Evolutionary conservation across 352 stramenopile species (phyloP), one percentile per base, ranked within the genome.

Genomic region (Phytopythium ostracodes): DNA sequence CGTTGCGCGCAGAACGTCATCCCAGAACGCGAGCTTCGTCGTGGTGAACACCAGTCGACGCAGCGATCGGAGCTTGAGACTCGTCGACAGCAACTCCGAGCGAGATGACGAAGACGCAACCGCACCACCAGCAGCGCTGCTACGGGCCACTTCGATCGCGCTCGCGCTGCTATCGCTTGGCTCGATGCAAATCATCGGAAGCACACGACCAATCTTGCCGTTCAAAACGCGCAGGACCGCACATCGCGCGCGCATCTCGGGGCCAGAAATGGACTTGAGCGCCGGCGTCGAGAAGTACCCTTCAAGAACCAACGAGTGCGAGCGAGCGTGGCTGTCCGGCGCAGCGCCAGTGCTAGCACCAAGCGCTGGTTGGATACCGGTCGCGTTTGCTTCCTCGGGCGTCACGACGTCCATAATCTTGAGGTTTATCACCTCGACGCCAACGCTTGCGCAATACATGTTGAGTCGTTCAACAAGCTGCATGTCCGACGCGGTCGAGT

Each of bases 11-110:
- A 99, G 75, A 8, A 99, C 86, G 43, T 84, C 86, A 54, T 98
- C 86, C 77, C 98, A 98, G 62, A 98, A 97, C n/a, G 79, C 77
- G 27, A 79, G 78, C 63, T 99, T 99, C 6, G 93, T 97, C 59
- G 82, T 96, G 1, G 87, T 97, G 57, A 97, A 97, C 25, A 96
- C 65, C 24, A 97, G 65, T 9, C 84, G 80, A n/a, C 89, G 79
- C 22, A 95, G 59, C 25, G 71, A 77, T 8, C 84, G 75, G 20
- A 96, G 65, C 61, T 93, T 93, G 25, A 88, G 49, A 50, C 86
- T 95, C 33, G 72, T 91, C 8, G 85, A 94, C 42, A 88, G 75
- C 31, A 87, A 80, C 24, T 88, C 76, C n/a, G 61, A 59, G 1
- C 71, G 71, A 12, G 55, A 67, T 22, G 60, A 75, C 25, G 42